Conservation (phyloP, 257 asterid genomes). For the Solanum virginianum region DNA sequence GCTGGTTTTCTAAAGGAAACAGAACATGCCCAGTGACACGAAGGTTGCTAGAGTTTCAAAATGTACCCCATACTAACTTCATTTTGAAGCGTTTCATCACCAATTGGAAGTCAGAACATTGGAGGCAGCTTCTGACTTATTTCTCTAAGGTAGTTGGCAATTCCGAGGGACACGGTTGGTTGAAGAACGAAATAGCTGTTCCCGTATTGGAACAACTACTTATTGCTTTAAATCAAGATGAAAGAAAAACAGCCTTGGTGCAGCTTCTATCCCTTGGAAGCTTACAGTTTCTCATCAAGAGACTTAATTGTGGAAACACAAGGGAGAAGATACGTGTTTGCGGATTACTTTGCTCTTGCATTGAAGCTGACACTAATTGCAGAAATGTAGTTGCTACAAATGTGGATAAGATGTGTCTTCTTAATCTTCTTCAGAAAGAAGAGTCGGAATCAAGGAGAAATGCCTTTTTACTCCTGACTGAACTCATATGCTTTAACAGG, state of each 20-base stretch:
- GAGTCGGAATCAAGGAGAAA: slow-evolving; percentile 16
- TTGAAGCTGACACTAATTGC: slow-evolving; percentile 40
- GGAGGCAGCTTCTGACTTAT: slow-evolving; percentile 23
- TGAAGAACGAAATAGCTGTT: slow-evolving; percentile 19
- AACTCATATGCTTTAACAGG: slow-evolving; percentile 69
- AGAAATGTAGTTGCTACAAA: slow-evolving; percentile 29
- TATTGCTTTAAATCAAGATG: slow-evolving; percentile 27
- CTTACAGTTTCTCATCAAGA: slow-evolving; percentile 38
- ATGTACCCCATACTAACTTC: slow-evolving; percentile 47
- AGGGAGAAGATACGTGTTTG: slow-evolving; percentile 36
- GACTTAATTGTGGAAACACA: slow-evolving; percentile 27
- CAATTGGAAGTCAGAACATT: slow-evolving; percentile 47
- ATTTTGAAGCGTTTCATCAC: slow-evolving; percentile 51
- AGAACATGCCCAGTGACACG: slow-evolving; percentile 54
- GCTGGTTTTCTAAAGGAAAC: slow-evolving; percentile 44
- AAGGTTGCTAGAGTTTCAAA: slow-evolving; percentile 29
- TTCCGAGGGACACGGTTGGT: slow-evolving; percentile 1
- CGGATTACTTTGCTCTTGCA: slow-evolving; percentile 31
- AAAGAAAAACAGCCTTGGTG: slow-evolving; percentile 25
- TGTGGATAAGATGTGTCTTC: slow-evolving; percentile 26
- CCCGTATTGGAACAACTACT: slow-evolving; percentile 38
- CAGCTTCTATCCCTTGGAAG: slow-evolving; percentile 45
- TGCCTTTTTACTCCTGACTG: slow-evolving; percentile 30
- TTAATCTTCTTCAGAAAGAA: slow-evolving; percentile 33
- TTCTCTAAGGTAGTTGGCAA: slow-evolving; percentile 15